Base-by-base conservation (phyloP, 1,284 basidiomycete genomes). In the Cryptococcus neoformans region DNA sequence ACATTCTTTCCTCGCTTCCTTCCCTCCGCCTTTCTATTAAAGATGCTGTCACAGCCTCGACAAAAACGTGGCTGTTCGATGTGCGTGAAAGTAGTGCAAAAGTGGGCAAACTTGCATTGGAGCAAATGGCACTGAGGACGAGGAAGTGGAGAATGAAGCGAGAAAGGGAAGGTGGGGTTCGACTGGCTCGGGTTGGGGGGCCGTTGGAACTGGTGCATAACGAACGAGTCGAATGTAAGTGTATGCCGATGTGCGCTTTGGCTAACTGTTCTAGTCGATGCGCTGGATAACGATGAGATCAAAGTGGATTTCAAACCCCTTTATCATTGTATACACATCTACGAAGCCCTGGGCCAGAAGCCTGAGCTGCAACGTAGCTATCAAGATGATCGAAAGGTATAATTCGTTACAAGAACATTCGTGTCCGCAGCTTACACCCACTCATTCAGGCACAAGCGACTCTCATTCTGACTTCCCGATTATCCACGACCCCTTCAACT, bases 251-350 rank as follows among this genome's bases (percentile, higher is more conserved):
- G 21, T 12, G 46, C 21, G 34, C 12, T 12, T 5, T 41, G 40
- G 16, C 46, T 34, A 34, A 34, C 34, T 28, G 46, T 35, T 10
- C 2, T 47, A 96, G 92, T 89, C 76, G 89, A 96, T 73, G 88
- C 94, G 4, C 81, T 99, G 34, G 87, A 98, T 62, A 96, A 95
- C 68, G 90, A 95, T 51, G 83, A 87, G 55, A 83, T 96, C 40
- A 81, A 83, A 51, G 89, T 99, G 50, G 92, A 98, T 76, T 99
- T 99, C 80, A 88, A 88, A 65, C 94, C 96, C 6, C 77, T 99
- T 12, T 97, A 94, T 69, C 91, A 98, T 78, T 96, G 92, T 72
- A 95, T 99, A 50, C 95, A 97, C 69, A 99, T 98, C 62, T 94
- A 99, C 77, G 88, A 91, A 57, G 87, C 92, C 4, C 81, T 99